Base-by-base conservation (phyloP, 192 early-diverging fungal species). In the Mortierella claussenii region DNA sequence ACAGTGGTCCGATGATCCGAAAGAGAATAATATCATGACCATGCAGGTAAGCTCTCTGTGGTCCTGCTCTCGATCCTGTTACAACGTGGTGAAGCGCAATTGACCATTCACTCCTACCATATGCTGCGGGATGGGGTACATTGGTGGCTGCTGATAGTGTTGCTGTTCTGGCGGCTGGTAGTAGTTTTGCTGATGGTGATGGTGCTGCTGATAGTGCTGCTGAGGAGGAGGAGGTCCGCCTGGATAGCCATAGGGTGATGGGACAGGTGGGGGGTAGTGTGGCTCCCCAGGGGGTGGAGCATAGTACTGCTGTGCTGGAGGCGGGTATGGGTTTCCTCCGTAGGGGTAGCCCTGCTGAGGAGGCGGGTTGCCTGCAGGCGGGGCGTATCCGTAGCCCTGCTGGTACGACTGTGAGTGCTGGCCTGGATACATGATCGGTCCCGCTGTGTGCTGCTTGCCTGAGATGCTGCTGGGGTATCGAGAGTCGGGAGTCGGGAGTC, bases 391-490 rank as follows among this genome's bases (percentile, higher is more conserved):
- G 37, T 53, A 46, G 1, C 40, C 56, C 21, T 69, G 49, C 42
- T 52, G 49, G 7, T 40, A 13, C 37, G 7, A 13, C 9, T 59
- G 56, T 23, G 46, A 55, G 43, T 58, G 52, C 12, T 74, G 58
- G 12, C 59, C 55, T 11, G 52, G 69, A 44, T 58, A 59, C 69
- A 74, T 74, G n/a, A n/a, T n/a, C n/a, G n/a, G n/a, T n/a, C n/a
- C n/a, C n/a, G n/a, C n/a, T n/a, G n/a, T n/a, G n/a, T n/a, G n/a
- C n/a, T n/a, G n/a, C n/a, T n/a, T n/a, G n/a, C n/a, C n/a, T n/a
- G n/a, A n/a, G n/a, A n/a, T n/a, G n/a, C n/a, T n/a, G n/a, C n/a
- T n/a, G n/a, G n/a, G n/a, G n/a, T n/a, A n/a, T n/a, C n/a, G n/a
- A n/a, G n/a, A n/a, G n/a, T n/a, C n/a, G n/a, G n/a, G n/a, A n/a